Conservation (phyloP, 176 grass and related monocot genomes). For the Cenchrus americanus region DNA sequence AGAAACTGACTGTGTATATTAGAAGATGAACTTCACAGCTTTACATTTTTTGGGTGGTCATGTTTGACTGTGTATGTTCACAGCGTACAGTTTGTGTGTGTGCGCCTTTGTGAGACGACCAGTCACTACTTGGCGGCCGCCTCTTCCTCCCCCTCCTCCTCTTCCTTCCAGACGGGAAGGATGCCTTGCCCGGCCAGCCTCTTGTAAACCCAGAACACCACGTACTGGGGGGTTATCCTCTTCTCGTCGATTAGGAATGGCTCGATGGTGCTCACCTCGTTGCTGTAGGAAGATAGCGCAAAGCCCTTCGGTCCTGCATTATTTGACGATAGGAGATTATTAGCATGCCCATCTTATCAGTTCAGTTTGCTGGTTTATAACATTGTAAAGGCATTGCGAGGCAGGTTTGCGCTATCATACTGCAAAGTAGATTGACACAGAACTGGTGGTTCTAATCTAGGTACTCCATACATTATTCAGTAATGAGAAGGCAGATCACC, state of each 20-base stretch:
- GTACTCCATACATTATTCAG: neutral
- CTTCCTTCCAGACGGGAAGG: constrained; percentile 71
- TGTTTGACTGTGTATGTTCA: constrained; percentile 19
- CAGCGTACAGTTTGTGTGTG: neutral
- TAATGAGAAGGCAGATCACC: neutral
- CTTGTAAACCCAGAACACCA: constrained; percentile 95
- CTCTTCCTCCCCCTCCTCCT: constrained; percentile 15
- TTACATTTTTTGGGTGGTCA: constrained; percentile 16
- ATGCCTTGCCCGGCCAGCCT: constrained; percentile 93
- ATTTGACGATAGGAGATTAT: neutral
- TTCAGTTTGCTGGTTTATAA: neutral
- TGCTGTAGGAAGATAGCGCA: constrained; percentile 66
- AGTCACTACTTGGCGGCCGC: constrained; percentile 22
- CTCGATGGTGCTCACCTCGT: constrained; percentile 80
- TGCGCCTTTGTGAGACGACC: neutral
- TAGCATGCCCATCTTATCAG: neutral
- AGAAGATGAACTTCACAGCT: constrained; percentile 38
- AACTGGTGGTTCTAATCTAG: constrained; percentile 2
- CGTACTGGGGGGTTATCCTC: constrained; percentile 61
- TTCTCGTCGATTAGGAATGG: constrained; percentile 93
- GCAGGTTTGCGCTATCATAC: neutral
- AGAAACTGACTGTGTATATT: neutral
- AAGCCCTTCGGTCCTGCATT: constrained; percentile 92
- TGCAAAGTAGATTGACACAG: neutral
- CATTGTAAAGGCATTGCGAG: neutral